phyloP scores from a whole-genome alignment of 495 filamentous ascomycete genomes.

The Tuber melanosporum region DNA sequence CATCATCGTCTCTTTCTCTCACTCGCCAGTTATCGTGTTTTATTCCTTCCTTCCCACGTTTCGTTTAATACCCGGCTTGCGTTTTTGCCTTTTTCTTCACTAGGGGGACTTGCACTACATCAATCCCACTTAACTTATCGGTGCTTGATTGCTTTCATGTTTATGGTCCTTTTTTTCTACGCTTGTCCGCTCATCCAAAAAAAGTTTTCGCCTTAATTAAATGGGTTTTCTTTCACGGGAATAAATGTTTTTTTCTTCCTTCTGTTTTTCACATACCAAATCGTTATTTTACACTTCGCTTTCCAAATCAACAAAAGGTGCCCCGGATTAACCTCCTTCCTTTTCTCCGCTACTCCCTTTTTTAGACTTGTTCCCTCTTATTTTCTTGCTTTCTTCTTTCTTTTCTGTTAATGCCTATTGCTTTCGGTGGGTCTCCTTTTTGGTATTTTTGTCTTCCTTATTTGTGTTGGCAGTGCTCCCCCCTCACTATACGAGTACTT shows the following conservation, averaged over 20 bases:
- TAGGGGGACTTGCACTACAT: not conserved
- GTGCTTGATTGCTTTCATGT: not conserved
- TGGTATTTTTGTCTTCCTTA: not conserved
- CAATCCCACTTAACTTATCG: not conserved
- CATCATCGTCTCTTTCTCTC: not conserved
- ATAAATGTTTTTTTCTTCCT: slow-evolving; percentile 9
- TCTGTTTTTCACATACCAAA: not conserved
- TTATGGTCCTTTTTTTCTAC: slow-evolving; percentile 15
- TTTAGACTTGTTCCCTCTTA: slow-evolving; percentile 9
- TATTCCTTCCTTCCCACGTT: not conserved
- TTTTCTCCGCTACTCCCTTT: not conserved
- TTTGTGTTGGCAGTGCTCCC: slow-evolving; percentile 10
- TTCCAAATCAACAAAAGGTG: not conserved
- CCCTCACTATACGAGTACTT: too few species aligned
- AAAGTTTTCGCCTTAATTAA: slow-evolving; percentile 2
- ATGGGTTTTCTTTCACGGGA: not conserved
- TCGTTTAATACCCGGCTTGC: not conserved
- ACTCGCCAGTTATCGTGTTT: not conserved
- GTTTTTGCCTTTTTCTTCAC: not conserved
- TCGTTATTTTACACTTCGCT: not conserved
- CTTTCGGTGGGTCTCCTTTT: slow-evolving; percentile 7
- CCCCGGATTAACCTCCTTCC: not conserved
- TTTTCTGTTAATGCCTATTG: not conserved
- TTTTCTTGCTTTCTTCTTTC: not conserved
- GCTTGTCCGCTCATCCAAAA: not conserved